Conservation (phyloP, 371 early-diverging fungal genomes). For the Thermomucor indicae-seudaticae region DNA sequence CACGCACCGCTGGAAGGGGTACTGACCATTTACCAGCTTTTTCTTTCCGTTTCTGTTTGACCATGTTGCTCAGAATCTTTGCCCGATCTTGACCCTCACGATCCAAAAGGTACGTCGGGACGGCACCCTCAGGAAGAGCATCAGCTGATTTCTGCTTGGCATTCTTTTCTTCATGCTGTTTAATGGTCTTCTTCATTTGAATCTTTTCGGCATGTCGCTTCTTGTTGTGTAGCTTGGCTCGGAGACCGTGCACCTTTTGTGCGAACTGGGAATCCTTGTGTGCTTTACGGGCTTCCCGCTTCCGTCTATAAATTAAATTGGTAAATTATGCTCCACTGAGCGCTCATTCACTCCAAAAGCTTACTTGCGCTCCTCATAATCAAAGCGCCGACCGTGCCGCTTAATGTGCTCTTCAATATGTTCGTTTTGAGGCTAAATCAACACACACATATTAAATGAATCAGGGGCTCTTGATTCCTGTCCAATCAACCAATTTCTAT, state of each 20-base stretch:
- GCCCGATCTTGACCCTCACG: conserved; percentile 97
- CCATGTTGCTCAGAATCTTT: conserved; percentile 97
- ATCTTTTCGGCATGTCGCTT: conserved; percentile 99
- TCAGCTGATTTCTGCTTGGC: conserved; percentile 88
- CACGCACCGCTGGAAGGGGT: conserved; percentile 98
- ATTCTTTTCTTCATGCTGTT: conserved; percentile 95
- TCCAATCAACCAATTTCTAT: too few relatives aligned
- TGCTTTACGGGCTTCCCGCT: conserved; percentile 92
- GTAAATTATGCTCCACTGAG: background rate
- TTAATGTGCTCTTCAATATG: conserved; percentile 99
- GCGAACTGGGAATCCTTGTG: conserved; percentile 93
- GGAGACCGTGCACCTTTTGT: conserved; percentile 96
- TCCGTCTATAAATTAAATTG: conserved; percentile 65
- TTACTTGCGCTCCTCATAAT: conserved; percentile 96
- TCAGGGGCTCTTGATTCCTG: too few relatives aligned
- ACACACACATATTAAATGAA: background rate
- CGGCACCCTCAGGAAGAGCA: conserved; percentile 91
- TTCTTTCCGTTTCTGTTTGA: conserved; percentile 99
- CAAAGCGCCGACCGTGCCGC: conserved; percentile 96
- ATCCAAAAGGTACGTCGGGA: conserved; percentile 99
- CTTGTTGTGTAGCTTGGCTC: conserved; percentile 99
- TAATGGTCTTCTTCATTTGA: conserved; percentile 99
- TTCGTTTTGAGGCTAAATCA: conserved; percentile 98
- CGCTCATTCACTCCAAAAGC: conserved; percentile 5
- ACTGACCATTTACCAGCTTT: conserved; percentile 99